These are phyloP conservation scores for Agrocybe chaxingu DNA, from an alignment of 768 basidiomycete genomes.

Conservation along the genomic window DNA sequence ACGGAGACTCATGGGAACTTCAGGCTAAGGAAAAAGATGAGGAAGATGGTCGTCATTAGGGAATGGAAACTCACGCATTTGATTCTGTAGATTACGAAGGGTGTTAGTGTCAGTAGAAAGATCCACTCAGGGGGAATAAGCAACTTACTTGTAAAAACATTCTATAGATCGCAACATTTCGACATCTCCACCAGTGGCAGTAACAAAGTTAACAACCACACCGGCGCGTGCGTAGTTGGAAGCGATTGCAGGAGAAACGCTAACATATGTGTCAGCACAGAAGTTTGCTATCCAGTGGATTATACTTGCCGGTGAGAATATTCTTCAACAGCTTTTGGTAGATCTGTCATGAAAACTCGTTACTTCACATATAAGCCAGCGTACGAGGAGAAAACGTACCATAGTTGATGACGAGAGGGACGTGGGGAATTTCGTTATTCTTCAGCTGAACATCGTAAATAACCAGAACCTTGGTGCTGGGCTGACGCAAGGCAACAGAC, in stretches of 20 bases:
- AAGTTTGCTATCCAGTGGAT: not conserved
- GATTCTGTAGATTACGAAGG: conserved; percentile 43
- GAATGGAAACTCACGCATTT: conserved; percentile 71
- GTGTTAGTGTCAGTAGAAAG: conserved; percentile 6
- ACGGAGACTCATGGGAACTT: conserved; percentile 88
- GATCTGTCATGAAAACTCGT: conserved; percentile 46
- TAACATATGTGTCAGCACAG: conserved; percentile 24
- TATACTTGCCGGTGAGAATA: conserved; percentile 83
- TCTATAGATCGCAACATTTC: conserved; percentile 99
- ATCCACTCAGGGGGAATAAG: not conserved
- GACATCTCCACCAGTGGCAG: conserved; percentile 95
- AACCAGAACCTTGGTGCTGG: conserved; percentile 74
- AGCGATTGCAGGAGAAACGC: conserved; percentile 86
- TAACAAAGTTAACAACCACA: conserved; percentile 94
- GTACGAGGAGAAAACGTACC: conserved; percentile 36
- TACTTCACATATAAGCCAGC: not conserved
- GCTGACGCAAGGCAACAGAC: conserved; percentile 60
- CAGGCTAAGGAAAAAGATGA: conserved; percentile 52
- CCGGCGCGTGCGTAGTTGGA: conserved; percentile 84
- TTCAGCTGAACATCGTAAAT: conserved; percentile 95
- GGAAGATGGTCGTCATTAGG: conserved; percentile 13
- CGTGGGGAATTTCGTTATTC: conserved; percentile 81
- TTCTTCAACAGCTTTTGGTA: conserved; percentile 94
- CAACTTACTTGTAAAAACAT: conserved; percentile 88
- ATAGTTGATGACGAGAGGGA: conserved; percentile 95